A percentile compares a stretch with the other conserved stretches of the same genome.
Evolutionary conservation across 805 yeast species (phyloP).

Genomic region (Candida sonorensis): DNA sequence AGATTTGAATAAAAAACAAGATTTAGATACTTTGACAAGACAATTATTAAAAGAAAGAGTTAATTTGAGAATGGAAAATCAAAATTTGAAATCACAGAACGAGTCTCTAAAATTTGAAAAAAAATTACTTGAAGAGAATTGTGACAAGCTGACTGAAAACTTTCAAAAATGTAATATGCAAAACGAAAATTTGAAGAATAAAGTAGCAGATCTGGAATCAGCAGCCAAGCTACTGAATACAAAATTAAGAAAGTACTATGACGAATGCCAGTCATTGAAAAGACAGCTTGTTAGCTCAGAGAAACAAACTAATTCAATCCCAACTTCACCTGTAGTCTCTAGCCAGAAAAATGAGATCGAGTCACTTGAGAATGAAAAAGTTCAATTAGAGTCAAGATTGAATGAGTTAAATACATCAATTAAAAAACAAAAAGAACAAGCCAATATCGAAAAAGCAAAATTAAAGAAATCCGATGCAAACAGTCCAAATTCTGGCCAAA

Average conservation of each 20-base stretch:
- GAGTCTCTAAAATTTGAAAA: constrained; percentile 6
- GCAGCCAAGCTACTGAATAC: constrained; percentile 9
- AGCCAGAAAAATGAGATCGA: too few relatives aligned
- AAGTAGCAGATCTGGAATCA: neutral
- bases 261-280: constrained; percentile 9
- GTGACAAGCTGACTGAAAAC: neutral
- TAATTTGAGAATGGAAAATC: constrained; percentile 1
- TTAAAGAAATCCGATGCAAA: neutral
- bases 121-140: neutral
- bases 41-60: constrained; percentile 7
- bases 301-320: too few relatives aligned
- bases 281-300: too few relatives aligned
- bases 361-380: too few relatives aligned
- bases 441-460: neutral
- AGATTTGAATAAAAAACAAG: neutral
- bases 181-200: neutral
- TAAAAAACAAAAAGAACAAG: neutral
- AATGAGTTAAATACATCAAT: constrained; percentile 1
- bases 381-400: too few relatives aligned
- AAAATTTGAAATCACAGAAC: neutral
- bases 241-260: constrained; percentile 13
- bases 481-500: neutral
- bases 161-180: neutral
- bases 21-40: constrained; percentile 6
- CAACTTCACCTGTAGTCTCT: too few relatives aligned